phyloP scores from a whole-genome alignment of 345 rosid genomes.

The Excoecaria agallocha region DNA sequence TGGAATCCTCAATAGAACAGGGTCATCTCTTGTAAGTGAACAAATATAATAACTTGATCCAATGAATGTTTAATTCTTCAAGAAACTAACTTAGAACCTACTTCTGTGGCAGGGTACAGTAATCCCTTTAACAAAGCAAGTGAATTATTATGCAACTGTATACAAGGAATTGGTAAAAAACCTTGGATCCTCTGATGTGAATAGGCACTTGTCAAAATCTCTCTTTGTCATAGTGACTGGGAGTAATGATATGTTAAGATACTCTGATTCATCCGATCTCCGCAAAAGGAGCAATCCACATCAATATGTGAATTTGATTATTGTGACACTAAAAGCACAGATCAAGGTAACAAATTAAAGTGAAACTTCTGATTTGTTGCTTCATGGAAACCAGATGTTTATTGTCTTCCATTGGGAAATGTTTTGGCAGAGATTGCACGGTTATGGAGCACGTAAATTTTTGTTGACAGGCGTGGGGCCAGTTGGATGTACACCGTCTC shows the following conservation, averaged over 20 bases:
- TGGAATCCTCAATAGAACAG: constrained; percentile 32
- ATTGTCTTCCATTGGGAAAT: not conserved
- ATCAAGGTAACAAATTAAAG: constrained; percentile 46
- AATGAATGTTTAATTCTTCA: not conserved
- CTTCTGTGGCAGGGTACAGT: constrained; percentile 13
- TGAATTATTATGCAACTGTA: not conserved
- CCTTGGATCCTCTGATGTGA: constrained; percentile 36
- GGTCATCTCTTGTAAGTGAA: constrained; percentile 19
- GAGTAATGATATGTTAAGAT: constrained; percentile 63
- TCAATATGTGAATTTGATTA: constrained; percentile 44
- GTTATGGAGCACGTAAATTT: constrained; percentile 50
- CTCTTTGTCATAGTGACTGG: constrained; percentile 51
- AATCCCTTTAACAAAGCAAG: constrained; percentile 27
- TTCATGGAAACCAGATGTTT: too few species aligned
- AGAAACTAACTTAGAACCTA: not conserved
- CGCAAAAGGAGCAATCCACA: constrained; percentile 36
- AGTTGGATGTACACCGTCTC: constrained; percentile 58
- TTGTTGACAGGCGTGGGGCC: constrained; percentile 41
- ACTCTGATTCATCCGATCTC: constrained; percentile 38
- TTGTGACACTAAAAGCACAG: constrained; percentile 42
- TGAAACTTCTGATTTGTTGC: too few species aligned
- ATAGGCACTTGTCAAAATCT: constrained; percentile 44
- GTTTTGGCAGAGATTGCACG: constrained; percentile 40
- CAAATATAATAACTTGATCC: not conserved
- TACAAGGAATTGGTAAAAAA: constrained; percentile 17